Evolutionary conservation across 2,329 filamentous ascomycete species (phyloP), one percentile per base, ranked within the genome.

Genomic region (Calycina herbarum): DNA sequence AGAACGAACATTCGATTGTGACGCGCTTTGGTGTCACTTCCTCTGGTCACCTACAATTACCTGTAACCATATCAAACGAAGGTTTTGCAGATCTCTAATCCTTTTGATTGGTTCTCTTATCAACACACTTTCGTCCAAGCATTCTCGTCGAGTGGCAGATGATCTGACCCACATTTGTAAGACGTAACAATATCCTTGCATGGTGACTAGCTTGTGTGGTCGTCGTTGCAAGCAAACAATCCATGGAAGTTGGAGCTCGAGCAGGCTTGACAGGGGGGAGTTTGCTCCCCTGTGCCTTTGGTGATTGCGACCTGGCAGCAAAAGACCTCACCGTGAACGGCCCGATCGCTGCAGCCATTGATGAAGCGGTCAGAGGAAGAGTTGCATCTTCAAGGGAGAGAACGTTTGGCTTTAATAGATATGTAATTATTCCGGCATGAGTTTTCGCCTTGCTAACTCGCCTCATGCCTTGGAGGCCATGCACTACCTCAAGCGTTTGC

Each of bases 211-310:
- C 29, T 59, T 67, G 62, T 64, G 33, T 48, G n/a, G 61, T 65
- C 48, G 24, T 58, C 54, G 48, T 54, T 27, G 60, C 45, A 61
- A 66, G 67, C 71, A 73, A 73, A 72, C 71, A 73, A 54, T 54
- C 35, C 59, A 61, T 64, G 27, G 33, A 57, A 56, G 45, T 54
- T 7, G 54, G 27, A 67, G 20, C 33, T 61, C 17, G 13, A 61
- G 66, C 61, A 68, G 45, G 20, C 48, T 54, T 54, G 62, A 48
- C 67, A 57, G 64, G 58, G 59, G 59, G 63, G 27, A 33, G 24
- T 70, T 72, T 72, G 68, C 66, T 70, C 27, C 56, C 56, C 56
- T 15, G 56, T 57, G 56, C 15, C 61, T 27, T 66, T 35, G 17
- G 51, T 66, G 64, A 68, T 66, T 69, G 67, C 66, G 59, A 20